A percentile compares a stretch with the other conserved stretches of the same genome.
phyloP scores from a whole-genome alignment of 768 basidiomycete species.

The Xanthoconium stramineum region DNA sequence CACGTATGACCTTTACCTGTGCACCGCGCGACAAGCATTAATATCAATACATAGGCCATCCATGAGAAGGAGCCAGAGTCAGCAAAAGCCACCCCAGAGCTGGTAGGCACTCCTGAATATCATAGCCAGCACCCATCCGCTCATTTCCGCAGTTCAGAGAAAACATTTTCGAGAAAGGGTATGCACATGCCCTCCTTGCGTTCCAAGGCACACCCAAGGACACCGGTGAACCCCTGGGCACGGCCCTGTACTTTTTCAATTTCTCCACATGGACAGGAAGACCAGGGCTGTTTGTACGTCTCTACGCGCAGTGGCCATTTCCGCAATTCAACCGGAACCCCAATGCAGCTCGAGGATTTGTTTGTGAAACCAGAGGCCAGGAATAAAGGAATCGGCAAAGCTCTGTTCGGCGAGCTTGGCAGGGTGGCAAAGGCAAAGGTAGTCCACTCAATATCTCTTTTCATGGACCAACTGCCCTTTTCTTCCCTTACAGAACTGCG shows the following conservation, averaged over 20 bases:
- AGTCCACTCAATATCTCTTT: constrained; percentile 12
- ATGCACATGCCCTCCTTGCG: constrained; percentile 73
- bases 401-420: constrained; percentile 85
- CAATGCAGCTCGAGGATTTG: constrained; percentile 81
- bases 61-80: constrained; percentile 87
- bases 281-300: constrained; percentile 85
- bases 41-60: constrained; percentile 53
- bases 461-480: constrained; percentile 3
- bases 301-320: neutral
- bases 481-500: constrained; percentile 52
- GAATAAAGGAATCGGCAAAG: constrained; percentile 78
- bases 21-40: neutral
- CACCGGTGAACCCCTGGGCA: constrained; percentile 43
- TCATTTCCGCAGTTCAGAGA: constrained; percentile 50
- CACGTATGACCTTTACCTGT: constrained; percentile 52
- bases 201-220: constrained; percentile 50
- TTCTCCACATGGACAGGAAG: constrained; percentile 94
- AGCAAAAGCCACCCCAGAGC: constrained; percentile 83
- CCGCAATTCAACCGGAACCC: constrained; percentile 2
- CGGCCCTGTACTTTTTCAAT: constrained; percentile 84
- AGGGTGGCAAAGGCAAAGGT: constrained; percentile 85
- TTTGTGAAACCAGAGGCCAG: constrained; percentile 80
- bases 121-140: neutral
- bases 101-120: constrained; percentile 45
- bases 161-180: constrained; percentile 72